phyloP scores from a whole-genome alignment of 2,329 filamentous ascomycete genomes.

The Chaetomiaceae sp. region DNA sequence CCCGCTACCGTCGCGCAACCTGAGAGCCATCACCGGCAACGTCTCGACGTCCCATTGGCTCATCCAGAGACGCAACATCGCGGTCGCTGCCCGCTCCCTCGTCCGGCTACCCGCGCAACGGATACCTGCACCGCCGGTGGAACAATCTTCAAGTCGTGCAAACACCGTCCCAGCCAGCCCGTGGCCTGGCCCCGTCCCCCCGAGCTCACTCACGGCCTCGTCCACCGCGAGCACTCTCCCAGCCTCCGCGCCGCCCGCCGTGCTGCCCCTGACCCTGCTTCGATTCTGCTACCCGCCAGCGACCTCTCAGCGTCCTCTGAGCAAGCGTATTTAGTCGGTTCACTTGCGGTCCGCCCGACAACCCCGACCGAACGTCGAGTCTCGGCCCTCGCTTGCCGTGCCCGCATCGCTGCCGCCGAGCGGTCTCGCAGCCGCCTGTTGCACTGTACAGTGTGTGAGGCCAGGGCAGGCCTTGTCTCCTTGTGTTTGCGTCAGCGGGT shows the following conservation, averaged over 20 bases:
- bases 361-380: constrained; percentile 20
- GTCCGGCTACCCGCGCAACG: constrained; percentile 23
- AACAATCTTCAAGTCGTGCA: constrained; percentile 19
- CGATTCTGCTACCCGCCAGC: background rate
- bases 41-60: constrained; percentile 24
- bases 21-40: constrained; percentile 19
- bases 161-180: constrained; percentile 9
- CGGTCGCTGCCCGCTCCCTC: constrained; percentile 16
- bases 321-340: constrained; percentile 21
- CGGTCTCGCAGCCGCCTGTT: constrained; percentile 24
- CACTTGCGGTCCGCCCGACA: constrained; percentile 18
- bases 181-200: too few species aligned
- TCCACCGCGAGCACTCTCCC: background rate
- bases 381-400: constrained; percentile 19
- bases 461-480: constrained; percentile 22
- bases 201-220: background rate
- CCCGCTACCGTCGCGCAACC: constrained; percentile 11
- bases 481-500: constrained; percentile 30
- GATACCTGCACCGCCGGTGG: constrained; percentile 28
- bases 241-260: background rate
- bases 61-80: constrained; percentile 15
- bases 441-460: constrained; percentile 24
- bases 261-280: constrained; percentile 10
- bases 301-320: constrained; percentile 3
- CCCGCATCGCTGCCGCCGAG: constrained; percentile 22